Conservation (phyloP, 2,329 filamentous ascomycete species). For the Venturia nashicola region DNA sequence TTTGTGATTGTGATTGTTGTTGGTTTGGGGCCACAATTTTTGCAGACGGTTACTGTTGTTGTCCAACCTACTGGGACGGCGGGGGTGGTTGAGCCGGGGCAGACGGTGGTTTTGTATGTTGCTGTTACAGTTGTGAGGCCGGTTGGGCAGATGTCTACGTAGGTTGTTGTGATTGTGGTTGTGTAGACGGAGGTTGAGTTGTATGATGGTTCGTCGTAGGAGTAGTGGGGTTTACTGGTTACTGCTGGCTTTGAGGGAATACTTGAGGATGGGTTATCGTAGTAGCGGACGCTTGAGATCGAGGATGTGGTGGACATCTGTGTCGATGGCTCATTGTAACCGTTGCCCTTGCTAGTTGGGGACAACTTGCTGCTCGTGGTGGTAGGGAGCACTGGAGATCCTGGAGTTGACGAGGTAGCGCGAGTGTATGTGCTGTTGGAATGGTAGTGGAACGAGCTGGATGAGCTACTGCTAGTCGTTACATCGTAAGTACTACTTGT, state of each 20-base stretch:
- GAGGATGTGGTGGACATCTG: not conserved
- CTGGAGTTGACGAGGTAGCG: not conserved
- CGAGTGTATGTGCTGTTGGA: not conserved
- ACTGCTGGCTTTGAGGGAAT: not conserved
- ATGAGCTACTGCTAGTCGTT: constrained; percentile 1
- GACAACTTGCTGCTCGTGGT: not conserved
- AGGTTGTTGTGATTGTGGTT: constrained; percentile 14
- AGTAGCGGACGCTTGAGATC: not conserved
- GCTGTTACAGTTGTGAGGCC: constrained; percentile 21
- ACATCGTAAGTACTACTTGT: not conserved
- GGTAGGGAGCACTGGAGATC: not conserved
- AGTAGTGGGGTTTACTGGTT: not conserved
- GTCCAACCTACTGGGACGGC: constrained; percentile 17
- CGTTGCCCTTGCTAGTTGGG: not conserved
- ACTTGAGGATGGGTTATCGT: not conserved
- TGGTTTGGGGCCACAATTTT: constrained; percentile 16
- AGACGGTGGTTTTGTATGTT: constrained; percentile 19
- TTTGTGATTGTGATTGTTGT: constrained; percentile 12
- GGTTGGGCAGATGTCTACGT: constrained; percentile 22
- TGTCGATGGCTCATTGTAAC: not conserved
- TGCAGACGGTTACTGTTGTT: constrained; percentile 19
- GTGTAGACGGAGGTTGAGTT: constrained; percentile 2
- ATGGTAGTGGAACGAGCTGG: not conserved
- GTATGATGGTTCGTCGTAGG: not conserved
- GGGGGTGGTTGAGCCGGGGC: constrained; percentile 15